Evolutionary conservation across 1,139 yeast genomes (phyloP), one percentile per base, ranked within the genome.

Genomic region (Yamadazyma triangularis): DNA sequence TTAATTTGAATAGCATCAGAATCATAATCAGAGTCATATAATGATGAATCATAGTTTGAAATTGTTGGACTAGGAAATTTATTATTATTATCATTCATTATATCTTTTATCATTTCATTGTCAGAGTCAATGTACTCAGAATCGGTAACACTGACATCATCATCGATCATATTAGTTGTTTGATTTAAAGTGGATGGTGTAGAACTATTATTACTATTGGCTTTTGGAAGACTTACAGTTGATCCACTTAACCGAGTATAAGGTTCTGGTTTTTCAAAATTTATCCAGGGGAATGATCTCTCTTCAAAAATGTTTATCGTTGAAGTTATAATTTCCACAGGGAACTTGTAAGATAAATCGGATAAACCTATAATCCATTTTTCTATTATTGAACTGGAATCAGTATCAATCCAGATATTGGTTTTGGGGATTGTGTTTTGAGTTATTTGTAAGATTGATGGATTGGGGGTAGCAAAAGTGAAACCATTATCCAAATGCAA

Each of bases 311-410:
- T 12, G 11, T 21, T 19, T 4, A 63, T 44, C 0, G 72, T 64
- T 1, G 70, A 61, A 0, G 73, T 60, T n/a, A 67, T 38, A 8
- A 61, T 45, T 7, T 56, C 62, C 2, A 51, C 41, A 0, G 74
- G 74, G 28, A 68, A 58, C 2, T 36, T 32, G 33, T 56, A 54
- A 9, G 40, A 38, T 4, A 43, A 38, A 34, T 68, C 74, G 3
- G 68, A 60, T 7, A 62, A 44, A 1, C 67, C 71, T 21, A 64
- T 65, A 5, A 59, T 70, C 74, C 74, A 68, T 40, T 67, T 67
- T 39, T 68, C 72, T 15, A 66, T 48, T 4, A 66, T 51, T 4
- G 59, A 45, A 22, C 50, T 44, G 7, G 38, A 36, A 8, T 47
- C 44, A 2, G 63, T 54, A 26, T 44, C 46, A 6, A 60, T 30